phyloP scores from a whole-genome alignment of 352 stramenopile species.

The Phytophthora vignae region DNA sequence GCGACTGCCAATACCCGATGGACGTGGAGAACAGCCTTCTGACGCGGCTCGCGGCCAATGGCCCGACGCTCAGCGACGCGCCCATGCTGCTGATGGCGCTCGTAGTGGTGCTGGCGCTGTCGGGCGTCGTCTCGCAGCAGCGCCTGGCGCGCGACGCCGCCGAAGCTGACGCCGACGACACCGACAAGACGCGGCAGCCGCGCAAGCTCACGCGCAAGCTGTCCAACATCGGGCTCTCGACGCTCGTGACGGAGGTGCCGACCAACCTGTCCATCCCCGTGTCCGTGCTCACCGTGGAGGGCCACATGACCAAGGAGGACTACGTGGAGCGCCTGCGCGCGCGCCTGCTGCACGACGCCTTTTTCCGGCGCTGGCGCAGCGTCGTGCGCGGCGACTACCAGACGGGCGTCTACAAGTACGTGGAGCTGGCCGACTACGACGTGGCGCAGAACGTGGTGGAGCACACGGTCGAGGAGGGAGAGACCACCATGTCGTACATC shows the following conservation, averaged over 20 bases:
- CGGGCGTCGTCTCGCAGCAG: slow-evolving; percentile 42
- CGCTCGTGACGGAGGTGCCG: slow-evolving; percentile 74
- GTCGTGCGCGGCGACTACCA: slow-evolving; percentile 55
- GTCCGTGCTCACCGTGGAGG: slow-evolving; percentile 64
- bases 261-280: slow-evolving; percentile 84
- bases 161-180: not conserved
- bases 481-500: slow-evolving; percentile 70
- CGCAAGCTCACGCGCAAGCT: slow-evolving; percentile 63
- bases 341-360: slow-evolving; percentile 61
- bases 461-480: slow-evolving; percentile 58
- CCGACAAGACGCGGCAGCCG: not conserved
- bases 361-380: slow-evolving; percentile 79
- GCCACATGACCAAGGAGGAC: slow-evolving; percentile 49
- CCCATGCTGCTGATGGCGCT: slow-evolving; percentile 41
- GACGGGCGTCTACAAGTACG: slow-evolving; percentile 57
- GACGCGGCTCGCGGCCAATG: slow-evolving; percentile 35
- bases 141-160: slow-evolving; percentile 3
- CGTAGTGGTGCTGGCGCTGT: slow-evolving; percentile 48
- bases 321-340: slow-evolving; percentile 60
- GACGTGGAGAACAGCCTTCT: slow-evolving; percentile 34
- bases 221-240: slow-evolving; percentile 76
- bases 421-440: slow-evolving; percentile 69
- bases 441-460: slow-evolving; percentile 57
- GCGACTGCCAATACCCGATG: slow-evolving; percentile 14
- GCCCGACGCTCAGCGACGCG: slow-evolving; percentile 29